Percentiles rank a stretch among this genome's conserved stretches.
Evolutionary conservation across 441 rosid species (phyloP).

Genomic region (Gossypium laxum): DNA sequence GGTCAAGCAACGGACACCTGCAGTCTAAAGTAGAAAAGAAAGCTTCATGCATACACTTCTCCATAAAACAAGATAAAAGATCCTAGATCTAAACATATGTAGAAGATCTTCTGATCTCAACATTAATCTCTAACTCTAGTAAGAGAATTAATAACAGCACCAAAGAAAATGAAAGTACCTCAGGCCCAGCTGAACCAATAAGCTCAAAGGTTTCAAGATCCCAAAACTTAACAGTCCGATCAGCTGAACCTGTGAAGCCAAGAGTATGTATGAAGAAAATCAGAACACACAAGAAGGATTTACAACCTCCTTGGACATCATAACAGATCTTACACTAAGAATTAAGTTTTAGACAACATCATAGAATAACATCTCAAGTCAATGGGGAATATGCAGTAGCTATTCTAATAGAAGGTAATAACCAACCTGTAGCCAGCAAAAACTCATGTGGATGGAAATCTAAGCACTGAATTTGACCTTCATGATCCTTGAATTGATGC

Average conservation of each 20-base stretch:
- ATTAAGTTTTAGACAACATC: background rate
- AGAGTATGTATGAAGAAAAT: background rate
- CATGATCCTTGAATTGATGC: constrained; percentile 89
- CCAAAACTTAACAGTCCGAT: constrained; percentile 94
- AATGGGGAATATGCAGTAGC: background rate
- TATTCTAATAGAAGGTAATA: constrained; percentile 11
- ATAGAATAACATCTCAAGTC: background rate
- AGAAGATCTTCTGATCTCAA: background rate
- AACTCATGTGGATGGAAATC: constrained; percentile 99
- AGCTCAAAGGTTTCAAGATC: constrained; percentile 98
- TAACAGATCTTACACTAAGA: background rate
- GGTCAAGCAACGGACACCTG: constrained; percentile 84
- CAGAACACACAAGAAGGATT: background rate
- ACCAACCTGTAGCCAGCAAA: constrained; percentile 84
- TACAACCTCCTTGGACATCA: background rate
- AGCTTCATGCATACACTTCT: constrained; percentile 2
- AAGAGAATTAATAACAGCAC: background rate
- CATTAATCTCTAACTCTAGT: background rate
- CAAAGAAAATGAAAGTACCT: constrained; percentile 41
- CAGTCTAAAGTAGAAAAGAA: constrained; percentile 36
- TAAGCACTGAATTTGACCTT: constrained; percentile 85
- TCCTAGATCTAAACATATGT: background rate
- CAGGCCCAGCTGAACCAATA: constrained; percentile 83
- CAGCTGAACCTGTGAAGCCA: constrained; percentile 71
- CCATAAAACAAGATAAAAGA: background rate